Conservation (phyloP, 1,284 basidiomycete species). For the Kalmanozyma brasiliensis region DNA sequence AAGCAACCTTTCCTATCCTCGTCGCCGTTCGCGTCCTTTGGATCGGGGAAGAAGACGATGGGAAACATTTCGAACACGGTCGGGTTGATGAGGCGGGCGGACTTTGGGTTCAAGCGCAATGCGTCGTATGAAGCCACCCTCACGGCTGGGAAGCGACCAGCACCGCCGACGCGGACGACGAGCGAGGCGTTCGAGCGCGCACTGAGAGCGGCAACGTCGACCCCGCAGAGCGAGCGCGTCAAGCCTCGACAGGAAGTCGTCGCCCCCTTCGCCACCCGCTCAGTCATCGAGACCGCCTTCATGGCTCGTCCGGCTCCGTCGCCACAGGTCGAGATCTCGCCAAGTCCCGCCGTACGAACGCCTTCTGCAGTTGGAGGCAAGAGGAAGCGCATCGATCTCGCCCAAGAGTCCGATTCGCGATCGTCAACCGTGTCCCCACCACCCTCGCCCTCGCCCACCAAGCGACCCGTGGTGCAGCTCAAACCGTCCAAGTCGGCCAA, state of each 20-base stretch:
- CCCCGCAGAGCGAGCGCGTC: slow-evolving; percentile 31
- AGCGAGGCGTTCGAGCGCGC: slow-evolving; percentile 47
- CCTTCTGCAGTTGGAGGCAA: slow-evolving; percentile 12
- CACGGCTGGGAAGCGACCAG: slow-evolving; percentile 18
- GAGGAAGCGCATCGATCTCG: slow-evolving; percentile 11
- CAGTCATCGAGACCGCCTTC: slow-evolving; percentile 43
- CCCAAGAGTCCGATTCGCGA: neutral
- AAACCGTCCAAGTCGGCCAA: slow-evolving; percentile 25
- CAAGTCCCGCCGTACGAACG: slow-evolving; percentile 5
- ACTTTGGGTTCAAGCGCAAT: slow-evolving; percentile 38
- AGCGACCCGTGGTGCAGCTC: slow-evolving; percentile 11
- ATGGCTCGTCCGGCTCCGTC: slow-evolving; percentile 19
- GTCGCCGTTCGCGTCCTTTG: slow-evolving; percentile 22
- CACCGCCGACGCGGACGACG: slow-evolving; percentile 19
- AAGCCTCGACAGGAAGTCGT: slow-evolving; percentile 28
- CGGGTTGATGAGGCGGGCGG: slow-evolving; percentile 32
- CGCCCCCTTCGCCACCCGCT: slow-evolving; percentile 37
- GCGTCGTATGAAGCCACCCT: slow-evolving; percentile 28
- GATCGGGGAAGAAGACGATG: slow-evolving; percentile 23
- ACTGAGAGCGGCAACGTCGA: slow-evolving; percentile 30
- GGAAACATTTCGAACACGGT: slow-evolving; percentile 1
- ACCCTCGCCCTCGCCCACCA: slow-evolving; percentile 34
- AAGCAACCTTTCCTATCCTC: slow-evolving; percentile 11
- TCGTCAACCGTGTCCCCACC: slow-evolving; percentile 34
- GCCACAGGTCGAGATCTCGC: slow-evolving; percentile 5